These are phyloP conservation scores for Paraphaeosphaeria minitans DNA, from an alignment of 2,329 filamentous ascomycete genomes.

Conservation along the genomic window DNA sequence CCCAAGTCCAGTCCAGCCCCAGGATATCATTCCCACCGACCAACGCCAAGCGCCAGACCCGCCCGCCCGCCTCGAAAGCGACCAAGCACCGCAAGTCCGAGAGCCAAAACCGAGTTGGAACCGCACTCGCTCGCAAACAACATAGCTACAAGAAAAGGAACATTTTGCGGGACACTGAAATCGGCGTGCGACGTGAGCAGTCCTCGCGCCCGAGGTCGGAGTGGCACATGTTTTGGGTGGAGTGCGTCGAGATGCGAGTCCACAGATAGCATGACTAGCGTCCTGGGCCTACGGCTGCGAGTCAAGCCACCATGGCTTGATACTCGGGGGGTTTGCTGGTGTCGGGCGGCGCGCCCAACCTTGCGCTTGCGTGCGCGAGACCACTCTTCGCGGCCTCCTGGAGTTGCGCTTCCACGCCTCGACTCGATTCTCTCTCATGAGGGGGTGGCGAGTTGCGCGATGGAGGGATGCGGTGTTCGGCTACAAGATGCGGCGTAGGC, in stretches of 20 bases:
- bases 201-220: neutral
- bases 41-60: neutral
- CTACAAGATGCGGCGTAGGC: slow-evolving; percentile 1
- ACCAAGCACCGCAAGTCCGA: neutral
- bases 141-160: neutral
- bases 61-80: neutral
- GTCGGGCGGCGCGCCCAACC: slow-evolving; percentile 20
- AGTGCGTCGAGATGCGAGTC: neutral
- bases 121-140: neutral
- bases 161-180: neutral
- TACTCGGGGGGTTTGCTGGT: slow-evolving; percentile 26
- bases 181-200: neutral
- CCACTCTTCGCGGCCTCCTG: slow-evolving; percentile 42
- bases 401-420: slow-evolving; percentile 35
- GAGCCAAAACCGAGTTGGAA: neutral
- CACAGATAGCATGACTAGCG: no score
- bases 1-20: neutral
- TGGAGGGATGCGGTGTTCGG: slow-evolving; percentile 24
- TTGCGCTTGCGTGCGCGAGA: slow-evolving; percentile 36
- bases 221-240: neutral
- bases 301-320: slow-evolving; percentile 35
- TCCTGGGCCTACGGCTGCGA: neutral
- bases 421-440: slow-evolving; percentile 21
- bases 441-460: slow-evolving; percentile 29
- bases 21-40: neutral